phyloP scores from a whole-genome alignment of 2,329 filamentous ascomycete genomes.

The Shiraia sp. region DNA sequence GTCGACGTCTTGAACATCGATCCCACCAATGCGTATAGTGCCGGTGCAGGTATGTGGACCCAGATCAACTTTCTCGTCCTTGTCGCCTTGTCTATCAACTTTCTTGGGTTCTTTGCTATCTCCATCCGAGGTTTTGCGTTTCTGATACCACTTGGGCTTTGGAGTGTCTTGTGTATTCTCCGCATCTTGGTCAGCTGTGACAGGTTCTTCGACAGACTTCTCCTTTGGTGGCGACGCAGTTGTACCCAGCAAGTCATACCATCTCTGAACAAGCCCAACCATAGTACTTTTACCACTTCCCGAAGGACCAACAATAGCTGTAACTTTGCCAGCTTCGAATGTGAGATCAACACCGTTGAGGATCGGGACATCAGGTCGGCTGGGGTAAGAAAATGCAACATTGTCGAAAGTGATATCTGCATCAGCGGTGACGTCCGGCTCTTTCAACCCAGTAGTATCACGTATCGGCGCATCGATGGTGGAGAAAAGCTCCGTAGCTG shows the following conservation, averaged over 20 bases:
- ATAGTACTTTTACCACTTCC: conserved; percentile 77
- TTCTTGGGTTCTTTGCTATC: conserved; percentile 1
- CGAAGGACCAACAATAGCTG: conserved; percentile 73
- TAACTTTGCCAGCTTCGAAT: conserved; percentile 67
- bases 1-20: conserved; percentile 36
- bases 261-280: conserved; percentile 70
- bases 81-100: conserved; percentile 9
- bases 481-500: conserved; percentile 41
- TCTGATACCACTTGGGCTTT: conserved; percentile 15
- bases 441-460: conserved; percentile 34
- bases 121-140: conserved; percentile 1
- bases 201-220: conserved; percentile 5
- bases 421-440: conserved; percentile 40
- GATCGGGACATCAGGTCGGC: conserved; percentile 65
- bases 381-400: conserved; percentile 45
- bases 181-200: conserved; percentile 1
- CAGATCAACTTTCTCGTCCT: conserved; percentile 19
- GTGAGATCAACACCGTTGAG: conserved; percentile 62
- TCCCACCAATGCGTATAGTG: conserved; percentile 30
- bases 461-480: conserved; percentile 41
- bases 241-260: conserved; percentile 62
- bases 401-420: conserved; percentile 40
- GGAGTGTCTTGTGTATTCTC: conserved; percentile 11
- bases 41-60: conserved; percentile 41
- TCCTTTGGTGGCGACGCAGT: conserved; percentile 13